These are phyloP conservation scores for Camellia sinensis DNA, from an alignment of 148 eudicot genomes.

Conservation along the genomic window DNA sequence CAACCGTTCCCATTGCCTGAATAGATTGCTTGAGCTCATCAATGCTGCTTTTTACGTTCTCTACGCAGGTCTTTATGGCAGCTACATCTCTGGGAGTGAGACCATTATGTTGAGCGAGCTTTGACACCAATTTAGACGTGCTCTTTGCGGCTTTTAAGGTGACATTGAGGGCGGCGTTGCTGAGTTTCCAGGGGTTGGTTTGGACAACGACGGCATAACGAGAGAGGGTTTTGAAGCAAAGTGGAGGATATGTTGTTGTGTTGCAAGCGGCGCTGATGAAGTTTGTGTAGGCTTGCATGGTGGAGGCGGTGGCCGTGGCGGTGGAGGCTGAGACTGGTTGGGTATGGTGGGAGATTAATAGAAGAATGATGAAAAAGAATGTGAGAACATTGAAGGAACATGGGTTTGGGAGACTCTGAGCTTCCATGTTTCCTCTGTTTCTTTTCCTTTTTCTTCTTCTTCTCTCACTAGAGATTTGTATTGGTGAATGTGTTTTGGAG, in stretches of 20 bases:
- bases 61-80: slow-evolving; percentile 37
- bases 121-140: slow-evolving; percentile 18
- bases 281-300: slow-evolving; percentile 15
- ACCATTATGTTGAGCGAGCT: slow-evolving; percentile 19
- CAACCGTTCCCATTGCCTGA: slow-evolving; percentile 16
- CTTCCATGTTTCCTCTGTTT: neutral
- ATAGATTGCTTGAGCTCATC: slow-evolving; percentile 34
- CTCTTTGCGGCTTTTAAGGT: slow-evolving; percentile 26
- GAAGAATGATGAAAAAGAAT: neutral
- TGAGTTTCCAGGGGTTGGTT: slow-evolving; percentile 29
- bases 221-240: slow-evolving; percentile 36
- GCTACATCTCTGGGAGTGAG: slow-evolving; percentile 22
- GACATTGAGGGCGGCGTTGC: slow-evolving; percentile 31
- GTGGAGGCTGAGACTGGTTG: slow-evolving; percentile 3
- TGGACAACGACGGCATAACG: slow-evolving; percentile 37
- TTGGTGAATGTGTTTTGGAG: neutral
- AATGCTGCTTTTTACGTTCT: slow-evolving; percentile 14
- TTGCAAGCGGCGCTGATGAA: slow-evolving; percentile 38
- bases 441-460: neutral
- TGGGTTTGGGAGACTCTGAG: neutral
- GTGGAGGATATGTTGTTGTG: slow-evolving; percentile 43
- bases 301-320: neutral
- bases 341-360: neutral
- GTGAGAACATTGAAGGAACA: slow-evolving; percentile 1
- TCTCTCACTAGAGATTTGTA: neutral